Percentiles rank a stretch among this genome's conserved stretches.
Conservation (phyloP, 768 basidiomycete species). For the Glaciozyma martinii region DNA sequence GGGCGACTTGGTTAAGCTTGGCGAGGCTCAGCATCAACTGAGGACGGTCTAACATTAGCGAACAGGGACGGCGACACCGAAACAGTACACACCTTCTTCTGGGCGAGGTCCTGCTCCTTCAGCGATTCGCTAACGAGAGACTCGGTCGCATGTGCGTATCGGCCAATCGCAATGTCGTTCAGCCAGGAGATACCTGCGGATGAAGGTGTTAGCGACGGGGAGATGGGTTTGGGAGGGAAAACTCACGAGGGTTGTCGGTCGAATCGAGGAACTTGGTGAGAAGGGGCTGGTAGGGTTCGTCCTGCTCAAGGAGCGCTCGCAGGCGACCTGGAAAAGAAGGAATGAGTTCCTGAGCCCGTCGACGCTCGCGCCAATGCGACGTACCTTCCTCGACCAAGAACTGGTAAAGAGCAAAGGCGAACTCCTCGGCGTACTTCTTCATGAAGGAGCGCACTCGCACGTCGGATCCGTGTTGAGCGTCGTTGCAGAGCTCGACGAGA, state of each 20-base stretch:
- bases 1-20: conserved; percentile 70
- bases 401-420: conserved; percentile 78
- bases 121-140: conserved; percentile 58
- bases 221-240: background rate
- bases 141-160: conserved; percentile 57
- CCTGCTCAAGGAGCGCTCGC: conserved; percentile 69
- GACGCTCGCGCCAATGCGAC: conserved; percentile 27
- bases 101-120: conserved; percentile 51
- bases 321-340: conserved; percentile 54
- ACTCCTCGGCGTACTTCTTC: conserved; percentile 66
- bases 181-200: conserved; percentile 56
- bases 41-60: background rate
- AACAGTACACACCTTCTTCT: conserved; percentile 59
- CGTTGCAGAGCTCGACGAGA: conserved; percentile 66
- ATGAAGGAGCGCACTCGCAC: conserved; percentile 55
- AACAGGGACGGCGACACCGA: too few species aligned
- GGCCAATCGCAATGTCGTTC: conserved; percentile 64
- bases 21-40: conserved; percentile 87
- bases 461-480: conserved; percentile 47
- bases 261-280: conserved; percentile 65
- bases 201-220: background rate
- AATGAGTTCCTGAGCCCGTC: background rate
- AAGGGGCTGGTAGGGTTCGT: conserved; percentile 52
- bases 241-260: conserved; percentile 53
- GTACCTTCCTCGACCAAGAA: conserved; percentile 87